Percentiles rank a stretch among this genome's conserved stretches.
These are phyloP conservation scores for Alnus glutinosa DNA, from an alignment of 306 rosid species.

Conservation along the genomic window DNA sequence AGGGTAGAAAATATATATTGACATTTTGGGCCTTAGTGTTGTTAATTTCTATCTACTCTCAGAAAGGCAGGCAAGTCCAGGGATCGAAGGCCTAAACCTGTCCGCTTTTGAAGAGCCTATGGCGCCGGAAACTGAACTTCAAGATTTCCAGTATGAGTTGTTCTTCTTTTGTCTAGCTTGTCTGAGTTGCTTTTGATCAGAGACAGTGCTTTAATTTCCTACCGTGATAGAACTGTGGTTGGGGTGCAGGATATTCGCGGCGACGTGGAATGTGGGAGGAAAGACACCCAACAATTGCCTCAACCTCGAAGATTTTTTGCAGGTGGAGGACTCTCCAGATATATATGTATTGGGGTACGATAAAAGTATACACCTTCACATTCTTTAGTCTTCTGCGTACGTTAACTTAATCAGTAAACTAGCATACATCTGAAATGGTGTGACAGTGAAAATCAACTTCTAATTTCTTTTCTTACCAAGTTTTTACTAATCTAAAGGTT, in stretches of 20 bases:
- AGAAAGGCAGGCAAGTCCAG: conserved; percentile 65
- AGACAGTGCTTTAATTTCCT: background rate
- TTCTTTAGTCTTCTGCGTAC: background rate
- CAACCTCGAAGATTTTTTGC: conserved; percentile 86
- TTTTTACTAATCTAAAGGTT: no score
- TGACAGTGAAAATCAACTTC: no score
- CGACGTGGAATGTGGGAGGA: conserved; percentile 97
- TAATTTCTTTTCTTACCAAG: no score
- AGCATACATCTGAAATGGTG: background rate
- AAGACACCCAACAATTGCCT: conserved; percentile 70
- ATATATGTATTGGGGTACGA: conserved; percentile 81
- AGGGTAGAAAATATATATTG: conserved; percentile 13
- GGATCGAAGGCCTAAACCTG: conserved; percentile 73
- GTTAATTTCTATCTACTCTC: conserved; percentile 28
- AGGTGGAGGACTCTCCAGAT: conserved; percentile 75
- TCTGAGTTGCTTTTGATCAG: conserved; percentile 1
- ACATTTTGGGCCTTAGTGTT: no score
- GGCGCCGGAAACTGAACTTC: conserved; percentile 48
- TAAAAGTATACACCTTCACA: background rate
- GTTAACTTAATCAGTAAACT: background rate
- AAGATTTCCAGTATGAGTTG: conserved; percentile 57
- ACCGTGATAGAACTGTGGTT: background rate
- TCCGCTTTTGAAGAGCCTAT: conserved; percentile 57
- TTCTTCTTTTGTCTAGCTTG: conserved; percentile 8
- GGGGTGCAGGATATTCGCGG: conserved; percentile 65